Evolutionary conservation across 352 stramenopile species (phyloP).

Genomic region (Thraustochytrium striatum): DNA sequence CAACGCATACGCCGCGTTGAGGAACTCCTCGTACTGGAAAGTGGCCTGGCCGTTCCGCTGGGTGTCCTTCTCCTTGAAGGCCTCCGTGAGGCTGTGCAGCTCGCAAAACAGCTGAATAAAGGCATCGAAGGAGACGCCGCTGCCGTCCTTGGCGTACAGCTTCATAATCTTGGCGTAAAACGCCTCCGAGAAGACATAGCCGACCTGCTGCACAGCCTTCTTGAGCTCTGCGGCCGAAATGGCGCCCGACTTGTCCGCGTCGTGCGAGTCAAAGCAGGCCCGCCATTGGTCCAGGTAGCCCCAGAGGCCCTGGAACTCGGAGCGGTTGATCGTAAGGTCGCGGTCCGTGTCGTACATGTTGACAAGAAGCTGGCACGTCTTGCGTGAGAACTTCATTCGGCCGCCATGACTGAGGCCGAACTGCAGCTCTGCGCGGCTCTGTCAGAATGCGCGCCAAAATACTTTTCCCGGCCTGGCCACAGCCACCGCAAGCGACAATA

Average conservation of each 20-base stretch:
- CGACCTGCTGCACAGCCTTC: neutral
- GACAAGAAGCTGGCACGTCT: slow-evolving; percentile 44
- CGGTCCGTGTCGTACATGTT: slow-evolving; percentile 41
- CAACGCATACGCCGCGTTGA: slow-evolving; percentile 28
- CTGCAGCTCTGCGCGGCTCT: slow-evolving; percentile 29
- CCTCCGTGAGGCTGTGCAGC: slow-evolving; percentile 29
- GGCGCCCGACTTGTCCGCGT: slow-evolving; percentile 29
- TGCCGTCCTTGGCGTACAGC: slow-evolving; percentile 38
- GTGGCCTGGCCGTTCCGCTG: slow-evolving; percentile 1
- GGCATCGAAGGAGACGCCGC: slow-evolving; percentile 42
- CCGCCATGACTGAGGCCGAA: slow-evolving; percentile 32
- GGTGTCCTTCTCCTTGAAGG: slow-evolving; percentile 41
- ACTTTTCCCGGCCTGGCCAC: no score
- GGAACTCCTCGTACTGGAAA: slow-evolving; percentile 42
- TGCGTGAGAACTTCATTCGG: slow-evolving; percentile 9
- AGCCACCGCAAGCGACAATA: neutral
- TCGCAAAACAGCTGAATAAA: slow-evolving; percentile 45
- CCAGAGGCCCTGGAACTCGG: slow-evolving; percentile 44
- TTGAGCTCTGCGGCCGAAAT: slow-evolving; percentile 15
- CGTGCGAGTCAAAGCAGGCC: slow-evolving; percentile 38
- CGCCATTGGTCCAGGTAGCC: slow-evolving; percentile 38
- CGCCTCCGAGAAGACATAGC: slow-evolving; percentile 25
- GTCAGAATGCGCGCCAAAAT: neutral
- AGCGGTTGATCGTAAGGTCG: neutral
- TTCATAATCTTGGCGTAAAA: slow-evolving; percentile 8